Evolutionary conservation across 2,329 filamentous ascomycete species (phyloP).

Genomic region (Kalmusia sp.): DNA sequence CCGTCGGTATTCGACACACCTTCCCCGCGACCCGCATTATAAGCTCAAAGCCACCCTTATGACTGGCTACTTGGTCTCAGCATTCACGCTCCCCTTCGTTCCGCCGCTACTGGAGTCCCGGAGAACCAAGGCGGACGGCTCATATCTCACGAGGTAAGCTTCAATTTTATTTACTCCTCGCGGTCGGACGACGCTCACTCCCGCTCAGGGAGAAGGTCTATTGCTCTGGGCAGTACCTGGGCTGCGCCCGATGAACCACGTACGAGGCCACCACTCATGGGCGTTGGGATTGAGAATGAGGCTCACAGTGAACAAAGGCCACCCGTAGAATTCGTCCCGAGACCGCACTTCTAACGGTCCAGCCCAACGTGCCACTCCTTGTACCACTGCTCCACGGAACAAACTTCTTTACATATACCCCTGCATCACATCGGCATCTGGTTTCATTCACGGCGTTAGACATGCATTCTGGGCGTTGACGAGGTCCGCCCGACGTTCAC

Average conservation of each 20-base stretch:
- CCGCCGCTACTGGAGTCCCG: conserved; percentile 47
- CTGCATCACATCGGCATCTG: conserved; percentile 3
- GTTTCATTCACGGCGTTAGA: conserved; percentile 2
- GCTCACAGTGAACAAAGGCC: neutral
- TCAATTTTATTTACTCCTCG: neutral
- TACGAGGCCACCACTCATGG: neutral
- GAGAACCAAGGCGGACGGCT: conserved; percentile 45
- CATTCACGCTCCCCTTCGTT: conserved; percentile 49
- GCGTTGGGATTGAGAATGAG: neutral
- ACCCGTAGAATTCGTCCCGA: conserved; percentile 11
- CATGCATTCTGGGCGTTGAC: conserved; percentile 9
- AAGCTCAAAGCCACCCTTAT: conserved; percentile 44
- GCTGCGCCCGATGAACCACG: conserved; percentile 17
- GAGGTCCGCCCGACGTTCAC: neutral
- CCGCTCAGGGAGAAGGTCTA: conserved; percentile 24
- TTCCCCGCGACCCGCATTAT: conserved; percentile 45
- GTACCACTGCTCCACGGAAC: neutral
- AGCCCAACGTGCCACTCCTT: neutral
- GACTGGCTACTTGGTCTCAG: conserved; percentile 46
- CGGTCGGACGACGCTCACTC: conserved; percentile 7
- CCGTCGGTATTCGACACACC: conserved; percentile 44
- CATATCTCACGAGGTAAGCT: conserved; percentile 43
- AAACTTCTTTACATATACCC: conserved; percentile 2
- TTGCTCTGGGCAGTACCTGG: conserved; percentile 20
- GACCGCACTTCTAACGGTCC: conserved; percentile 8